Evolutionary conservation across 2,329 filamentous ascomycete species (phyloP), one percentile per base, ranked within the genome.

Genomic region (Colletotrichum orchidophilum): DNA sequence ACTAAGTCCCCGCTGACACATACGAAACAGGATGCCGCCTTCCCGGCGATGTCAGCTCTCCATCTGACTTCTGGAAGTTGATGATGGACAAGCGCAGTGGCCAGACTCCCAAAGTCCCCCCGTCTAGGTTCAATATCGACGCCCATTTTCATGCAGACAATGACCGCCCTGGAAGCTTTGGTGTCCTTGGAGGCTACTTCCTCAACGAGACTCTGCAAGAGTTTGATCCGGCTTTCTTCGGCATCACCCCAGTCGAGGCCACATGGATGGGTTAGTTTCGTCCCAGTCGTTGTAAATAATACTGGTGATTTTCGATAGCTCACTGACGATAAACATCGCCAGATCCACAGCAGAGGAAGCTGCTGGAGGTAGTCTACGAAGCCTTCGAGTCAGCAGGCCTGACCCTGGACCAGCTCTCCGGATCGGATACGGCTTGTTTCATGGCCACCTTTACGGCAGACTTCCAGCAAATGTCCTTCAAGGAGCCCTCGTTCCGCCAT

Each of bases 281-380:
- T 46, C 42, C 15, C n/a, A n/a, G 6, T n/a, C 42, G 8, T 11
- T 46, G 13, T 5, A 7, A 46, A 21, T 46, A 46, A 18, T 7
- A 21, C 42, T 13, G 7, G n/a, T 21, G 13, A 46, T 13, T 46
- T 18, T 18, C 11, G 12, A 11, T 11, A 35, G 33, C 33, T 2
- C 8, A 35, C 9, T 35, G 33, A 35, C 33, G 12, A 35, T 9
- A 6, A 2, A 9, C 4, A 7, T 35, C 42, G 18, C 42, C n/a
- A 46, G 53, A 86, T 58, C 83, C 83, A 0, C 83, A 85, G 71
- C 82, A 84, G 69, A 76, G 83, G 1, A 78, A 80, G 68, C 74
- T 82, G 18, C 77, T 84, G 5, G 82, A 85, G 62, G 79, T 82
- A 0, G 77, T 77, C n/a, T 84, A 81, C 60, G 83, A 85, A 63